These are phyloP conservation scores for Xerocomellus amylosporus DNA, from an alignment of 768 basidiomycete genomes.

Conservation along the genomic window DNA sequence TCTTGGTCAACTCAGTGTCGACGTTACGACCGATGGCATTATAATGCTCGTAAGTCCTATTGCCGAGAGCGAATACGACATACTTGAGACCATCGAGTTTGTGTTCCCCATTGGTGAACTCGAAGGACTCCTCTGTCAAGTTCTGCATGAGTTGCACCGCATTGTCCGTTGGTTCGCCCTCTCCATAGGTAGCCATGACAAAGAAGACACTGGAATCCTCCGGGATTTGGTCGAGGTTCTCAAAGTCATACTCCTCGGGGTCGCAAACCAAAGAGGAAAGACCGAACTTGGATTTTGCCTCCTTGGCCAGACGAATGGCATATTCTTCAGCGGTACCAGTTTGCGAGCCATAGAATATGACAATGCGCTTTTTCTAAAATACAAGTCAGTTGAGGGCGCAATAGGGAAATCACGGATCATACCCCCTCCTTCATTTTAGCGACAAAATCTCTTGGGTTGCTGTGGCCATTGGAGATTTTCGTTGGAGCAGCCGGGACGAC, in stretches of 20 bases:
- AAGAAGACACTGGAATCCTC: conserved; percentile 89
- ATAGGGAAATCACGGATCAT: conserved; percentile 31
- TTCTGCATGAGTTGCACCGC: conserved; percentile 94
- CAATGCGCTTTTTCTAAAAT: conserved; percentile 87
- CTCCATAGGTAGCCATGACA: conserved; percentile 97
- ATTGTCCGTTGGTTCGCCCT: conserved; percentile 98
- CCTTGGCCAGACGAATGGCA: conserved; percentile 95
- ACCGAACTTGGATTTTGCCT: conserved; percentile 95
- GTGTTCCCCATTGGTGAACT: conserved; percentile 78
- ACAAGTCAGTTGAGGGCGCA: conserved; percentile 3
- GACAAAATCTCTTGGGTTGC: conserved; percentile 92
- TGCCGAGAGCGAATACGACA: conserved; percentile 91
- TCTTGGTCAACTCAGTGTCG: conserved; percentile 67
- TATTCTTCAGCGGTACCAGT: conserved; percentile 99
- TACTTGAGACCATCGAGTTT: conserved; percentile 85
- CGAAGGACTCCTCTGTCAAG: conserved; percentile 80
- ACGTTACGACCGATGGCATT: conserved; percentile 83
- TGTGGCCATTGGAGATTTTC: conserved; percentile 56
- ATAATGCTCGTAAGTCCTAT: conserved; percentile 95
- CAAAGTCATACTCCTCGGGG: conserved; percentile 98
- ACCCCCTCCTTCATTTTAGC: conserved; percentile 93
- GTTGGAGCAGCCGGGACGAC: conserved; percentile 45
- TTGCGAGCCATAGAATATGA: conserved; percentile 98
- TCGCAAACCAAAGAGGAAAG: conserved; percentile 95
- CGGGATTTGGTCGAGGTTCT: conserved; percentile 88